Evolutionary conservation across 2,329 filamentous ascomycete genomes (phyloP), one percentile per base, ranked within the genome.

Genomic region (Penicillium thymicola): DNA sequence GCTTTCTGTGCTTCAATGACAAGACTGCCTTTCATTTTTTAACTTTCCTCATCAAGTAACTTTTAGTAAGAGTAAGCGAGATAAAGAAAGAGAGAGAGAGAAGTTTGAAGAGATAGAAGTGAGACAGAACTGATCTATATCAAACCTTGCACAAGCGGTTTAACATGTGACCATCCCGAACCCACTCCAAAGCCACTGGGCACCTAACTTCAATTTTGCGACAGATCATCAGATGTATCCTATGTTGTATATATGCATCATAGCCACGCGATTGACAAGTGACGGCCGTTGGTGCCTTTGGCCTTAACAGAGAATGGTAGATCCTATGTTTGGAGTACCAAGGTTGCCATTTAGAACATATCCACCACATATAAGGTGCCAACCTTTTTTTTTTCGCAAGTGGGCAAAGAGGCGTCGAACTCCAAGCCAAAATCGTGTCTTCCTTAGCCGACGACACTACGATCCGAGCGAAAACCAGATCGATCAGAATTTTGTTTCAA

Each of bases 221-320:
- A 42, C 2, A 5, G 5, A n/a, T 13, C 28, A 3, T 37, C n/a
- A 18, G n/a, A 38, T 38, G 2, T 21, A n/a, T 50, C 37, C 16
- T n/a, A 54, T 21, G 21, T 21, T 21, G 21, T 21, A 21, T 36
- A 10, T 13, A 47, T n/a, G 25, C 46, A 51, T 42, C n/a, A 34
- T 48, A 7, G 40, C 53, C 59, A 61, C 43, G 53, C 51, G 57
- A 44, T 55, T 59, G 57, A 60, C 59, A 57, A 47, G 38, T 49
- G 50, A 44, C 28, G 38, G 30, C 47, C 34, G 36, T 49, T 38
- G 2, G 48, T 43, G 28, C 5, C 5, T 7, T 25, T 18, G 44
- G 28, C 5, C 30, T 34, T 16, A 3, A 23, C 16, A 6, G 43
- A 34, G 18, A 16, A 16, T 8, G 4, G 23, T 21, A 18, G 51